Evolutionary conservation across 202 grass and related monocot genomes (phyloP).

Genomic region (Panicum virgatum): DNA sequence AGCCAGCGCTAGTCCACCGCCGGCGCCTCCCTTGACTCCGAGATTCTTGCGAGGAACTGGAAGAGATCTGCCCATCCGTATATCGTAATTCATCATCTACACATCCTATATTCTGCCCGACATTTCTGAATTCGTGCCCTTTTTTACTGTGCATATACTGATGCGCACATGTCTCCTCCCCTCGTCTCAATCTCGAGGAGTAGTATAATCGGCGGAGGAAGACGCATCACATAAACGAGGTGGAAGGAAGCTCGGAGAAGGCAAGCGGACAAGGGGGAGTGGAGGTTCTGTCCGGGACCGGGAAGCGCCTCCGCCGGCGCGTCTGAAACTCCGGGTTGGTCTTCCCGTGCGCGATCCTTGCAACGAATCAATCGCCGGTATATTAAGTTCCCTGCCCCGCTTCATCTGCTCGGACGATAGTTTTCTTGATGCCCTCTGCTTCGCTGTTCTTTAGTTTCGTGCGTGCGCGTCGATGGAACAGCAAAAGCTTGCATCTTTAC

Average conservation of each 20-base stretch:
- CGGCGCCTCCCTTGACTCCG: constrained; percentile 25
- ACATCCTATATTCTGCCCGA: not conserved
- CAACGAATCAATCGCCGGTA: not conserved
- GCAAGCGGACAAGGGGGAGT: not conserved
- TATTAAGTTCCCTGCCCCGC: not conserved
- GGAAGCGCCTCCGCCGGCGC: not conserved
- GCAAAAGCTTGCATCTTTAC: not conserved
- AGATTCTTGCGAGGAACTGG: constrained; percentile 11
- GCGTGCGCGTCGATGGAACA: not conserved
- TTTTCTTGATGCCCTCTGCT: constrained; percentile 19
- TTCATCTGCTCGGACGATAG: not conserved
- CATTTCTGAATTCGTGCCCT: constrained; percentile 2
- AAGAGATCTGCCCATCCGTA: not conserved
- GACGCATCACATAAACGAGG: not conserved
- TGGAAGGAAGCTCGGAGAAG: constrained; percentile 17
- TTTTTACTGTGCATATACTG: constrained; percentile 22
- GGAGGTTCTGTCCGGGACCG: not conserved
- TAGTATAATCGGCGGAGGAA: not conserved
- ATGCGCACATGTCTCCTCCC: constrained; percentile 10
- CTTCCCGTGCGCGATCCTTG: not conserved
- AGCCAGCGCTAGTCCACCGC: not conserved
- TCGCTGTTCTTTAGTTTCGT: not conserved
- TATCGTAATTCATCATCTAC: not conserved
- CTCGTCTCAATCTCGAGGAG: constrained; percentile 34
- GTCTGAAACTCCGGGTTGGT: not conserved